A percentile compares a stretch with the other conserved stretches of the same genome.
These are phyloP conservation scores for Podochytrium sp. DNA, from an alignment of 192 early-diverging fungal species.

Conservation along the genomic window DNA sequence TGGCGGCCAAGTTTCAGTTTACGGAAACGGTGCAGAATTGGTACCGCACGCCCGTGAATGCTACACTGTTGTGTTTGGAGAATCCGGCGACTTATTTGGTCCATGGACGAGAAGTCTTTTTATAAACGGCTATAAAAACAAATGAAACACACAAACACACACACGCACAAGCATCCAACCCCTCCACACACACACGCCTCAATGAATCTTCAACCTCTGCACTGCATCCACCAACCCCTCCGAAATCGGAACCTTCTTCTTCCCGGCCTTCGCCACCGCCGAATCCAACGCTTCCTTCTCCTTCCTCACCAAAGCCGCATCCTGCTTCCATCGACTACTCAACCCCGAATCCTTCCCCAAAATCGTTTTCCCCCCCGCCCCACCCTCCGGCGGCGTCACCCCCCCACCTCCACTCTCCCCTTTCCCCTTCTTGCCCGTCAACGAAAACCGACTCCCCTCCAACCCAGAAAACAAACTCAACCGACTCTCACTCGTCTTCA, in stretches of 20 bases:
- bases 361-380: not conserved
- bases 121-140: not conserved
- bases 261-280: constrained; percentile 4
- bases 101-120: constrained; percentile 38
- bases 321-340: constrained; percentile 2
- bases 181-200: no score
- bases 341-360: not conserved
- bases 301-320: not conserved
- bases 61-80: constrained; percentile 26
- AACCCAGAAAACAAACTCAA: not conserved
- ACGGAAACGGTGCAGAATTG: constrained; percentile 42
- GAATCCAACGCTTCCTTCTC: constrained; percentile 22
- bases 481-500: not conserved
- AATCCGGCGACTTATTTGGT: constrained; percentile 36
- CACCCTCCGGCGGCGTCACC: not conserved
- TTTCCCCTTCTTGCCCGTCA: not conserved
- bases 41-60: constrained; percentile 44
- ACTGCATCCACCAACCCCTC: constrained; percentile 14
- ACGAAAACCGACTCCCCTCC: constrained; percentile 1
- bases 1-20: constrained; percentile 30
- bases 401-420: not conserved
- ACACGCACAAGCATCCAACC: not conserved
- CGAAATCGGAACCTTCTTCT: not conserved
- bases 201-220: constrained; percentile 4
- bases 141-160: not conserved